Conservation (phyloP, 441 rosid genomes). For the Adansonia madagascariensis region DNA sequence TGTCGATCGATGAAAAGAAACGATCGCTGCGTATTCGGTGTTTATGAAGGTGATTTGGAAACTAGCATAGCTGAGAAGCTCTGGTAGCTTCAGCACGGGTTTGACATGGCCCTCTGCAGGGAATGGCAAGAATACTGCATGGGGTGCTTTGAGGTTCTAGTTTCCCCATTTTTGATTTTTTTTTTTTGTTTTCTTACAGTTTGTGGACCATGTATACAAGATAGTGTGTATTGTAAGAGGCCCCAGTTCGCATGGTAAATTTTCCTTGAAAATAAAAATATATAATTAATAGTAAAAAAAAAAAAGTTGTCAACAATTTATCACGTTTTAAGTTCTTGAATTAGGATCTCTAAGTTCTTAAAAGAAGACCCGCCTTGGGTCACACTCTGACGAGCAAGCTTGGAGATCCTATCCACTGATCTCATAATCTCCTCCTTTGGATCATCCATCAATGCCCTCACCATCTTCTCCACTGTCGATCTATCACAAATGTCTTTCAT, state of each 20-base stretch:
- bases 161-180: not conserved
- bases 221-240: no score
- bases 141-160: slow-evolving; percentile 19
- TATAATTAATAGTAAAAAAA: no score
- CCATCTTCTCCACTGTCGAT: slow-evolving; percentile 30
- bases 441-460: slow-evolving; percentile 34
- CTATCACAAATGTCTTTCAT: slow-evolving; percentile 40
- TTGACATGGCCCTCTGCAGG: slow-evolving; percentile 43
- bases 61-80: slow-evolving; percentile 36
- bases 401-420: slow-evolving; percentile 22
- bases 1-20: slow-evolving; percentile 18
- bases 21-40: slow-evolving; percentile 38
- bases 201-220: no score
- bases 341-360: not conserved
- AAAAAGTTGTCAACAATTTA: no score
- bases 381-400: slow-evolving; percentile 22
- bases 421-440: slow-evolving; percentile 23
- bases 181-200: no score
- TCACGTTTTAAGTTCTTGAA: not conserved
- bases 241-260: no score
- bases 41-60: slow-evolving; percentile 41
- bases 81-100: slow-evolving; percentile 40
- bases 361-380: slow-evolving; percentile 34
- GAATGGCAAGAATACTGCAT: slow-evolving; percentile 31
- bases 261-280: no score